Evolutionary conservation across 306 rosid species (phyloP).

Genomic region (Castanospermum australe): DNA sequence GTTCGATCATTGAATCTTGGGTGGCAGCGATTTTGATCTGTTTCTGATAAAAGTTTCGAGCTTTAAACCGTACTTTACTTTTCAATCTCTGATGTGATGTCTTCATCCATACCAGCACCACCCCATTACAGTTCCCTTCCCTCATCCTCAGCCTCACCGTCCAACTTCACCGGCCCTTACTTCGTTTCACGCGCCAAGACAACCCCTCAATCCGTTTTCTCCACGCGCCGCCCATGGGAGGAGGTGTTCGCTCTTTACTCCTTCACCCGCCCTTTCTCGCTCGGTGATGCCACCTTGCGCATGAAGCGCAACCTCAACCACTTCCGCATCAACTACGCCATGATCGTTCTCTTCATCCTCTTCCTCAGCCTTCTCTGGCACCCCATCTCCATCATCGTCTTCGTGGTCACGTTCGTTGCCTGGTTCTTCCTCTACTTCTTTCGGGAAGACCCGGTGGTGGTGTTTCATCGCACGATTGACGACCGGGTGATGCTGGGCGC

Average conservation of each 20-base stretch:
- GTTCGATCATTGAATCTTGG: not conserved
- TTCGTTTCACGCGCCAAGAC: slow-evolving; percentile 24
- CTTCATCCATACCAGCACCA: slow-evolving; percentile 33
- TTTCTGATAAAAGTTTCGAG: not conserved
- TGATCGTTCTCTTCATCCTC: slow-evolving; percentile 48
- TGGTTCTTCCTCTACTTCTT: slow-evolving; percentile 70
- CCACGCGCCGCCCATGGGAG: slow-evolving; percentile 70
- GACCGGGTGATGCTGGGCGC: slow-evolving; percentile 44
- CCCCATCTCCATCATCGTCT: slow-evolving; percentile 66
- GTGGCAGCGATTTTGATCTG: not conserved
- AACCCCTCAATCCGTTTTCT: slow-evolving; percentile 14
- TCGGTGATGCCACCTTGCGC: slow-evolving; percentile 50
- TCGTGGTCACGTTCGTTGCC: slow-evolving; percentile 51
- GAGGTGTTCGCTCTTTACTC: slow-evolving; percentile 58
- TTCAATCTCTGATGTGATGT: slow-evolving; percentile 35
- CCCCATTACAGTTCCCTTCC: slow-evolving; percentile 36
- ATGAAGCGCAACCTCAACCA: slow-evolving; percentile 54
- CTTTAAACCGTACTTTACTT: not conserved
- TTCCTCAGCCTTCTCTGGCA: slow-evolving; percentile 86
- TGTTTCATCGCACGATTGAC: slow-evolving; percentile 42
- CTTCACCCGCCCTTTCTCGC: slow-evolving; percentile 53
- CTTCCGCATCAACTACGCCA: slow-evolving; percentile 69
- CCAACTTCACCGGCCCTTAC: slow-evolving; percentile 7
- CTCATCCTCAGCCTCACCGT: slow-evolving; percentile 32
- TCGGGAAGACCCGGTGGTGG: slow-evolving; percentile 46